Percentiles rank a stretch among this genome's conserved stretches.
phyloP scores from a whole-genome alignment of 169 alveolate genomes.

The Cardiosporidium cionae region DNA sequence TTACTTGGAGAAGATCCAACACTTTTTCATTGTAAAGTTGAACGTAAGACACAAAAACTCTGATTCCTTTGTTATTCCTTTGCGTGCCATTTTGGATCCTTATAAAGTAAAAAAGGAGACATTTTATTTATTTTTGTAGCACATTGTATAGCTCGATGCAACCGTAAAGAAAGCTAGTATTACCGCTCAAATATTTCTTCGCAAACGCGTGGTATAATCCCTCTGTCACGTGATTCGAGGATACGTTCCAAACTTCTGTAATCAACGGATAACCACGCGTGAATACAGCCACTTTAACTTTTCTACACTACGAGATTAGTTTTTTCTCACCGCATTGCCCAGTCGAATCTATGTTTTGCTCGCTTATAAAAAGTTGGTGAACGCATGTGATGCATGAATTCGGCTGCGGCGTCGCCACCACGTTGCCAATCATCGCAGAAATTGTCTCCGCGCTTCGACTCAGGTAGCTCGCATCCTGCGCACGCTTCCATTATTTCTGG shows the following conservation, averaged over 20 bases:
- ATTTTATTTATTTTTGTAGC: background rate
- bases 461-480: conserved; percentile 12
- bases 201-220: conserved; percentile 58
- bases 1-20: conserved; percentile 45
- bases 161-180: background rate
- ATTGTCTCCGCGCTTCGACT: too few relatives aligned
- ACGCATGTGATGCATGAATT: background rate
- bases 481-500: conserved; percentile 47
- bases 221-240: conserved; percentile 40
- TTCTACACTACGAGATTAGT: too few relatives aligned
- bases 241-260: conserved; percentile 18
- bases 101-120: background rate
- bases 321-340: too few relatives aligned
- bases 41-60: conserved; percentile 49
- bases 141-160: background rate
- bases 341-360: too few relatives aligned
- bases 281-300: too few relatives aligned
- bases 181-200: conserved; percentile 44
- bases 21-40: conserved; percentile 54
- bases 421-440: too few relatives aligned
- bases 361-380: background rate
- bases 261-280: too few relatives aligned
- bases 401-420: too few relatives aligned
- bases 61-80: conserved; percentile 20
- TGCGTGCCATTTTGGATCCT: background rate